phyloP scores from a whole-genome alignment of 805 yeast species.

The Lachancea thermotolerans region DNA sequence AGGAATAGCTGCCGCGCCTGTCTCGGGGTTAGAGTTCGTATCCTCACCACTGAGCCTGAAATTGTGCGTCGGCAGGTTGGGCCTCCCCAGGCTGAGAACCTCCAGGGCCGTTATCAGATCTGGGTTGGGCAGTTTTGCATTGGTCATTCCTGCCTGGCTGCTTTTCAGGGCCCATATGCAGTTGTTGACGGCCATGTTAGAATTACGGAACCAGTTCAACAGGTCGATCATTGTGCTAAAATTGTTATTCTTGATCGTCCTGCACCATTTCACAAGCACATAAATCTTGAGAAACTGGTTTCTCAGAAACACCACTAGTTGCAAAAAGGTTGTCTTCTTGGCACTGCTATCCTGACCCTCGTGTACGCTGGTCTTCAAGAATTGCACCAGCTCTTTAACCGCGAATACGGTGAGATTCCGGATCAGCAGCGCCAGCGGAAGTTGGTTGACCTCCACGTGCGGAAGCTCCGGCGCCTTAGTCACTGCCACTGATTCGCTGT shows the following conservation, averaged over 20 bases:
- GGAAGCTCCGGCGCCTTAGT: conserved; percentile 22
- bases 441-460: conserved; percentile 32
- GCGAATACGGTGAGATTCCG: conserved; percentile 29
- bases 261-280: conserved; percentile 82
- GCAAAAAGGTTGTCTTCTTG: conserved; percentile 63
- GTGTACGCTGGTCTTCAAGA: conserved; percentile 28
- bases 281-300: conserved; percentile 80
- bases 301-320: conserved; percentile 62
- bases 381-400: conserved; percentile 30
- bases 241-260: conserved; percentile 55
- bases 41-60: conserved; percentile 37
- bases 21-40: conserved; percentile 12
- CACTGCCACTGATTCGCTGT: not conserved
- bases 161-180: conserved; percentile 63
- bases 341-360: conserved; percentile 26
- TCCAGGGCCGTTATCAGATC: conserved; percentile 84
- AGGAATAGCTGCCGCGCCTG: conserved; percentile 32
- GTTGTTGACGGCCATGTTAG: conserved; percentile 60
- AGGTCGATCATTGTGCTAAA: conserved; percentile 76
- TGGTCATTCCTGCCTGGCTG: conserved; percentile 50
- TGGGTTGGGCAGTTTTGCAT: conserved; percentile 89
- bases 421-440: conserved; percentile 26
- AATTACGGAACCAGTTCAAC: conserved; percentile 79
- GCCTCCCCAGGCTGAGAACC: conserved; percentile 71
- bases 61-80: conserved; percentile 61